A percentile compares a stretch with the other conserved stretches of the same genome.
phyloP scores from a whole-genome alignment of 805 yeast species.

The Ogataea nonfermentans region DNA sequence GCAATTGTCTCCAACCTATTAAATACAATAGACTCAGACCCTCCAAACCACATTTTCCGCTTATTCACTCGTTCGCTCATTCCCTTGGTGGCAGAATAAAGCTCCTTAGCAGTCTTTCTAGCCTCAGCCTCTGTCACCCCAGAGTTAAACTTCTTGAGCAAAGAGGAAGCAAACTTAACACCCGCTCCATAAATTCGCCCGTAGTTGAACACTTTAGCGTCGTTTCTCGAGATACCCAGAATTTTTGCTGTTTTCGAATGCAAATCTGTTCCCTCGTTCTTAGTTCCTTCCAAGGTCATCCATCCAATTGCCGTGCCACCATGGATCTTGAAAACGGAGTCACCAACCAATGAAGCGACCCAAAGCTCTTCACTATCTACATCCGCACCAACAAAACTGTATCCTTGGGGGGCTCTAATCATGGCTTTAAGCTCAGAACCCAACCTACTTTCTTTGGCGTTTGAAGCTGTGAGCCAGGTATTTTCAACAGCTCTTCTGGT shows the following conservation, averaged over 20 bases:
- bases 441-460: slow-evolving; percentile 78
- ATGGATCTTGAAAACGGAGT: slow-evolving; percentile 81
- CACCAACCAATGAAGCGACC: slow-evolving; percentile 96
- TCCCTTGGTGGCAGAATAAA: slow-evolving; percentile 88
- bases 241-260: slow-evolving; percentile 93
- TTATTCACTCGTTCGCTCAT: slow-evolving; percentile 31
- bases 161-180: slow-evolving; percentile 78
- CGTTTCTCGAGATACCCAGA: slow-evolving; percentile 82
- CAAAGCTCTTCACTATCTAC: slow-evolving; percentile 98
- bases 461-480: slow-evolving; percentile 97
- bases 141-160: slow-evolving; percentile 82
- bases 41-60: slow-evolving; percentile 66
- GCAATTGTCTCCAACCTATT: slow-evolving; percentile 88
- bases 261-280: slow-evolving; percentile 85
- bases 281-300: slow-evolving; percentile 98
- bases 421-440: slow-evolving; percentile 93
- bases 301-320: slow-evolving; percentile 98
- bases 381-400: slow-evolving; percentile 95
- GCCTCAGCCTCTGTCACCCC: slow-evolving; percentile 66
- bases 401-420: slow-evolving; percentile 84
- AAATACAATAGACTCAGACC: slow-evolving; percentile 90
- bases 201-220: slow-evolving; percentile 93
- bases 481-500: slow-evolving; percentile 96
- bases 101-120: slow-evolving; percentile 52
- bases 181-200: slow-evolving; percentile 99